Conservation (phyloP, 2,329 filamentous ascomycete species). For the Verticillium zaregamsianum region DNA sequence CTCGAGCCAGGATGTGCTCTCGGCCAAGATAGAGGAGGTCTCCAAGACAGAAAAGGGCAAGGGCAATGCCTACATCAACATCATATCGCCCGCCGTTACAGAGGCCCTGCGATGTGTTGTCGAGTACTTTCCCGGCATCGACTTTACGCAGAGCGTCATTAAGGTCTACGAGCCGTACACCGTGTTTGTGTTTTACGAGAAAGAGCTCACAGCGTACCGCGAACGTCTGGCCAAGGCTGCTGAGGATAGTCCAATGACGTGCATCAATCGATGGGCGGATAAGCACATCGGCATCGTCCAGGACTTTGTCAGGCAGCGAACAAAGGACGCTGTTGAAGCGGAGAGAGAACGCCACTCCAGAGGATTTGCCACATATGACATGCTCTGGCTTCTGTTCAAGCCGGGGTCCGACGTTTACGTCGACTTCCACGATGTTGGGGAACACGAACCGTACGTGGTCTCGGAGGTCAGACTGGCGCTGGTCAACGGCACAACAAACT, state of each 20-base stretch:
- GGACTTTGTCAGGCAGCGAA: constrained; percentile 8
- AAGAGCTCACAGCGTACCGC: constrained; percentile 8
- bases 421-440: constrained; percentile 1
- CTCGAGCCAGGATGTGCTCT: neutral
- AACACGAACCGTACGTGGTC: constrained; percentile 6
- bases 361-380: constrained; percentile 11
- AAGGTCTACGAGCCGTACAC: constrained; percentile 5
- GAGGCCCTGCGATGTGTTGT: constrained; percentile 14
- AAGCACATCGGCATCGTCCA: constrained; percentile 10
- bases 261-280: constrained; percentile 6
- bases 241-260: neutral
- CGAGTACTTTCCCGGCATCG: constrained; percentile 11
- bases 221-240: neutral
- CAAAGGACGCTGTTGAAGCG: constrained; percentile 3
- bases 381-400: constrained; percentile 15
- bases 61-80: constrained; percentile 6
- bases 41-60: constrained; percentile 5
- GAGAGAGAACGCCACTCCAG: constrained; percentile 8
- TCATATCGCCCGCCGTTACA: constrained; percentile 10
- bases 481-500: neutral
- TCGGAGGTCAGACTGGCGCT: neutral
- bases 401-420: constrained; percentile 9
- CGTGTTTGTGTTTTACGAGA: constrained; percentile 7
- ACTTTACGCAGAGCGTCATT: constrained; percentile 5
- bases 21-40: neutral